A percentile compares a stretch with the other conserved stretches of the same genome.
phyloP scores from a whole-genome alignment of 805 yeast species.

The Spathaspora hagerdaliae region DNA sequence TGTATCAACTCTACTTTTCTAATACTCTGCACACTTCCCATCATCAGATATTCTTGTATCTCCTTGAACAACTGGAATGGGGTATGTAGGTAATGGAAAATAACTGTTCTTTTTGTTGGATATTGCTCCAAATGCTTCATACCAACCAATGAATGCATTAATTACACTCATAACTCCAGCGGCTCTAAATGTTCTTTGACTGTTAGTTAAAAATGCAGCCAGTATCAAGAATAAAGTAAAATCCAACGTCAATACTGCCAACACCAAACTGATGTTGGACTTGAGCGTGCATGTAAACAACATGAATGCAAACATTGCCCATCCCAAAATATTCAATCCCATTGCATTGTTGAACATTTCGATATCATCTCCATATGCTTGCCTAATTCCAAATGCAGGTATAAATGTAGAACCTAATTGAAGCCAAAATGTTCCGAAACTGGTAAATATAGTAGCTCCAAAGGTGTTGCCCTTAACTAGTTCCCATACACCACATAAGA shows the following conservation, averaged over 20 bases:
- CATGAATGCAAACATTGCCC: conserved; percentile 3
- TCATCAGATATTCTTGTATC: not conserved
- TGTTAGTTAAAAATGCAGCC: conserved; percentile 1
- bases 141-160: conserved; percentile 3
- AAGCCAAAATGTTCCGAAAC: conserved; percentile 3
- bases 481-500: conserved; percentile 3
- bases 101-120: not conserved
- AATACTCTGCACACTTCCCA: conserved; percentile 1
- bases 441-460: conserved; percentile 2
- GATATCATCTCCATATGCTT: conserved; percentile 3
- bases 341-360: conserved; percentile 4
- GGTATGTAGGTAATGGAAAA: not conserved
- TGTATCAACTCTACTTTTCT: too few relatives aligned
- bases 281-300: conserved; percentile 1
- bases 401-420: conserved; percentile 3
- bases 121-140: conserved; percentile 4
- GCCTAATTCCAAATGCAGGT: conserved; percentile 1
- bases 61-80: conserved; percentile 1
- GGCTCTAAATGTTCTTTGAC: not conserved
- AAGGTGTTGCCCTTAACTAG: conserved; percentile 1
- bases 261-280: not conserved
- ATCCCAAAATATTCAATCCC: conserved; percentile 3
- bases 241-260: conserved; percentile 2
- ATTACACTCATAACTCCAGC: conserved; percentile 3
- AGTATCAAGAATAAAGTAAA: not conserved